A percentile compares a stretch with the other conserved stretches of the same genome.
These are phyloP conservation scores for Haplosporangium gracile DNA, from an alignment of 192 early-diverging fungal genomes.

Conservation along the genomic window DNA sequence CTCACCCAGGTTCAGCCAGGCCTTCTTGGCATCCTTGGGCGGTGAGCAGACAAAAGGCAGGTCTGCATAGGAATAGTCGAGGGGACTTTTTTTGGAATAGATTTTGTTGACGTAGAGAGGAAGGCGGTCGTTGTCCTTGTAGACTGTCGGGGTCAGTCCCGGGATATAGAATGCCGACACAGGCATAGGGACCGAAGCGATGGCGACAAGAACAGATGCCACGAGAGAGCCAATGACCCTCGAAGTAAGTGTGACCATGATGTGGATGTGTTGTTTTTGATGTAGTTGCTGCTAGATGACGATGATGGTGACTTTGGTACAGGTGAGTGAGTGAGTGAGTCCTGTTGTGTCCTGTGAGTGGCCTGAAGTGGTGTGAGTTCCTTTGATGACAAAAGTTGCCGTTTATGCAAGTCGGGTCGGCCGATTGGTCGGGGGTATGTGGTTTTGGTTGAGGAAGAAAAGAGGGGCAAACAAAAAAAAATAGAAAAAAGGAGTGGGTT, in stretches of 20 bases:
- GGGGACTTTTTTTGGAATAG: slow-evolving; percentile 71
- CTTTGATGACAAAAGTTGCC: not conserved
- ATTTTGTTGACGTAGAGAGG: slow-evolving; percentile 74
- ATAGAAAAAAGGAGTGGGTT: too few species aligned
- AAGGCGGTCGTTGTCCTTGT: slow-evolving; percentile 60
- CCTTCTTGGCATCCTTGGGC: slow-evolving; percentile 14
- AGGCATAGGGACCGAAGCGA: not conserved
- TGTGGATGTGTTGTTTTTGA: too few species aligned
- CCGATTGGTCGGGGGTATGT: not conserved
- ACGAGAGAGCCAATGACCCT: not conserved
- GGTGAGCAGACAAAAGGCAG: slow-evolving; percentile 71
- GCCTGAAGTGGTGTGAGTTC: not conserved
- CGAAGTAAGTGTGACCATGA: not conserved
- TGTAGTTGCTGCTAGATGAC: not conserved
- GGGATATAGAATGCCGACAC: slow-evolving; percentile 37
- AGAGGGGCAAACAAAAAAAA: too few species aligned
- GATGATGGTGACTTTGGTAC: not conserved
- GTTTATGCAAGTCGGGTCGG: not conserved
- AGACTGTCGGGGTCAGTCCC: slow-evolving; percentile 33
- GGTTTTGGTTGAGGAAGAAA: not conserved
- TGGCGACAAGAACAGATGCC: not conserved
- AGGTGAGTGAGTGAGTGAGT: not conserved
- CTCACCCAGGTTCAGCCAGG: slow-evolving; percentile 67
- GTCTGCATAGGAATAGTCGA: slow-evolving; percentile 72
- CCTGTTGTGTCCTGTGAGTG: not conserved